These are phyloP conservation scores for Botrytis hyacinthi DNA, from an alignment of 2,329 filamentous ascomycete genomes.

Conservation along the genomic window DNA sequence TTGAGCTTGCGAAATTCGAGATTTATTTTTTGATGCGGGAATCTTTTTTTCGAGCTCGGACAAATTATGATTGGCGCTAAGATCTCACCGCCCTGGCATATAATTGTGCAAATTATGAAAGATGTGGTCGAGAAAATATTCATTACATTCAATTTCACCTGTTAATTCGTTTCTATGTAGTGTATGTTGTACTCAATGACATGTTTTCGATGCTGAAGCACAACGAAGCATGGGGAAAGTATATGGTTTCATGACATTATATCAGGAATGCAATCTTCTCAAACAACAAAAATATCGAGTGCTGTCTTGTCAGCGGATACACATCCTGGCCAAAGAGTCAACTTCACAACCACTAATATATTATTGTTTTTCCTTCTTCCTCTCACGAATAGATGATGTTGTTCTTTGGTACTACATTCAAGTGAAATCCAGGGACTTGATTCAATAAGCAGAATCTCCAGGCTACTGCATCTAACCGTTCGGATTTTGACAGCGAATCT, in stretches of 20 bases:
- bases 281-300: not conserved
- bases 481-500: not conserved
- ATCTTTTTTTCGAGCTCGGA: constrained; percentile 22
- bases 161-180: not conserved
- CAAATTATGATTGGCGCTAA: constrained; percentile 13
- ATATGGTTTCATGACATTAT: not conserved
- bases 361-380: not conserved
- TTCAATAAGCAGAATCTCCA: not conserved
- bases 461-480: not conserved
- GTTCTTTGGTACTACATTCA: not conserved
- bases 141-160: not conserved
- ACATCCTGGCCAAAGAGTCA: not conserved
- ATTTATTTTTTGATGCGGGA: constrained; percentile 24
- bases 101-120: constrained; percentile 1
- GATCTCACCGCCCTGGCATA: constrained; percentile 16
- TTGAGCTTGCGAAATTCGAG: constrained; percentile 17
- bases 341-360: not conserved
- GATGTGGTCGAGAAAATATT: not conserved
- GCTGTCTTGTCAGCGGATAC: not conserved
- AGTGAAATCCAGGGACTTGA: not conserved
- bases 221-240: not conserved
- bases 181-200: not conserved
- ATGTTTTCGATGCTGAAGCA: not conserved
- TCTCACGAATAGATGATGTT: too few relatives aligned
- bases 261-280: not conserved